Conservation (phyloP, 345 rosid genomes). For the Citrus medica region DNA sequence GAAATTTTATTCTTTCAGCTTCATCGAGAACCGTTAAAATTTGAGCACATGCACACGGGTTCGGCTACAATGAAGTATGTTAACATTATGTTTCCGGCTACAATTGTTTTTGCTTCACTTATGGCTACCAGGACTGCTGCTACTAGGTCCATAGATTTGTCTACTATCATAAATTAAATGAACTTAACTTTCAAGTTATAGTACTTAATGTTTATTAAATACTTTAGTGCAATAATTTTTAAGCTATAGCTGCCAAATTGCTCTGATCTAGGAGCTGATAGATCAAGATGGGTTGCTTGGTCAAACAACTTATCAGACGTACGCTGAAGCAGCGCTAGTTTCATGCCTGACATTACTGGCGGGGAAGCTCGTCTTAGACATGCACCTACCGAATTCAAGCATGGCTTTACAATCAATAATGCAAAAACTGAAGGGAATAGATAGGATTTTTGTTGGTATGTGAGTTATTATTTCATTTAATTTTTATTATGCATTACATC, state of each 20-base stretch:
- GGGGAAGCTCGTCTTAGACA: constrained; percentile 54
- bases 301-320: constrained; percentile 14
- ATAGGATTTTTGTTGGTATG: no score
- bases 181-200: no score
- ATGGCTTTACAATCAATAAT: constrained; percentile 14
- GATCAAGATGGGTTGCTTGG: no score
- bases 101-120: constrained; percentile 9
- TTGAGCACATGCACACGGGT: constrained; percentile 18
- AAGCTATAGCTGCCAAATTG: no score
- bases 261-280: no score
- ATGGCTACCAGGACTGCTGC: constrained; percentile 19
- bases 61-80: neutral
- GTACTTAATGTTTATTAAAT: no score
- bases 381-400: constrained; percentile 37
- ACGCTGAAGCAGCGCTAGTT: constrained; percentile 31
- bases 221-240: no score
- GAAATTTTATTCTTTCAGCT: constrained; percentile 18
- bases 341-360: constrained; percentile 49
- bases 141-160: constrained; percentile 12
- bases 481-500: no score
- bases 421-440: constrained; percentile 1
- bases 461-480: no score
- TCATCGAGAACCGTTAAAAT: constrained; percentile 19
- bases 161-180: neutral
- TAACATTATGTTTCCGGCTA: neutral